phyloP scores from a whole-genome alignment of 2,329 filamentous ascomycete genomes.

The Cytospora leucostoma region DNA sequence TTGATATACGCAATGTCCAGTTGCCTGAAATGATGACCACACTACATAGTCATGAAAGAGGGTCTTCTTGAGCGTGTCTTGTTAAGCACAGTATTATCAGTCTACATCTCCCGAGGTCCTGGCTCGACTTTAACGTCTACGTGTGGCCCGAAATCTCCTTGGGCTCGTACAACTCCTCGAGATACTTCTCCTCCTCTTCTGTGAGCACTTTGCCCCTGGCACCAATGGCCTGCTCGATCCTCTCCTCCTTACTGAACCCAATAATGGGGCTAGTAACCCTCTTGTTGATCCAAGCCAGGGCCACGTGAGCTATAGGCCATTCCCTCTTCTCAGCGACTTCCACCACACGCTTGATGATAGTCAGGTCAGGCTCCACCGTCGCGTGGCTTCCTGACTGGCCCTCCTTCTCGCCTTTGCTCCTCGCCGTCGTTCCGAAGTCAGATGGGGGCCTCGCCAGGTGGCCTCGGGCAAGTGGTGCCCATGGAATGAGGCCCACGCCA shows the following conservation, averaged over 20 bases:
- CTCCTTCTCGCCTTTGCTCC: constrained; percentile 39
- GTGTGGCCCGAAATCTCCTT: constrained; percentile 47
- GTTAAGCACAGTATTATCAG: too few relatives aligned
- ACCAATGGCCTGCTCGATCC: constrained; percentile 63
- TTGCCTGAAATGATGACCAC: too few relatives aligned
- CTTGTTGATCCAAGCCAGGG: constrained; percentile 63
- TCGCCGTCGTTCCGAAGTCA: constrained; percentile 33
- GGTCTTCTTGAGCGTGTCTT: too few relatives aligned
- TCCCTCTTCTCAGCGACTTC: constrained; percentile 36
- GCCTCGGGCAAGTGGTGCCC: constrained; percentile 43
- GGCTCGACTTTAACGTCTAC: constrained; percentile 8
- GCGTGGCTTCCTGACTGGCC: constrained; percentile 34
- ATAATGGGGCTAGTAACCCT: constrained; percentile 60
- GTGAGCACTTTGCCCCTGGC: constrained; percentile 50
- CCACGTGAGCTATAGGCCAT: constrained; percentile 63
- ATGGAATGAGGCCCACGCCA: constrained; percentile 44
- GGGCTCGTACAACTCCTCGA: constrained; percentile 63
- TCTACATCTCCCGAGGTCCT: neutral
- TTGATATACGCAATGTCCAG: too few relatives aligned
- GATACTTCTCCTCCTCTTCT: constrained; percentile 59
- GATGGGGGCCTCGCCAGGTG: constrained; percentile 40
- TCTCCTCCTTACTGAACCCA: constrained; percentile 58
- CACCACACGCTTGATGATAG: constrained; percentile 35
- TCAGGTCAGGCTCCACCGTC: constrained; percentile 38
- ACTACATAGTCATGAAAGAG: neutral